Evolutionary conservation across 2,329 filamentous ascomycete genomes (phyloP).

Genomic region (Penicillium digitatum): DNA sequence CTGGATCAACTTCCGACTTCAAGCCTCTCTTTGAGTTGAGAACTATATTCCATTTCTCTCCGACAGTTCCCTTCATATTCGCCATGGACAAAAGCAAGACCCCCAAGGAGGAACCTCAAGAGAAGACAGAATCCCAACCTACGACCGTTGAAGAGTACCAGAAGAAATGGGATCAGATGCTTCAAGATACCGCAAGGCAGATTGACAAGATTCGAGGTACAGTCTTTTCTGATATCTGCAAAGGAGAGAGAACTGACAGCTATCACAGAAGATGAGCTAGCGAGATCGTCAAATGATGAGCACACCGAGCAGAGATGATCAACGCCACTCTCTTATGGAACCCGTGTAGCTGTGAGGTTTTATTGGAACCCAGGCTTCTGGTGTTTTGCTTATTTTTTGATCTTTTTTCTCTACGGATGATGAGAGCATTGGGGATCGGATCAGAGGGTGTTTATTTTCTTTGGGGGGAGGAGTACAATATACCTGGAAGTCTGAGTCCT

Average conservation of each 20-base stretch:
- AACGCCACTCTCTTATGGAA: not conserved
- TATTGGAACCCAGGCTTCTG: not conserved
- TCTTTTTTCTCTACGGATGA: not conserved
- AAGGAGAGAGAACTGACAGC: constrained; percentile 4
- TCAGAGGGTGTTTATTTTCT: not conserved
- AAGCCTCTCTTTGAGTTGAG: not conserved
- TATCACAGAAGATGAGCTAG: constrained; percentile 8
- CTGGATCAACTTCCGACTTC: not conserved
- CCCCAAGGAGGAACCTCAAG: constrained; percentile 1
- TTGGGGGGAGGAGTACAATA: not conserved
- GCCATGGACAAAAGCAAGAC: constrained; percentile 5
- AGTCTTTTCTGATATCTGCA: constrained; percentile 4
- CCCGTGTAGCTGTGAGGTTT: not conserved
- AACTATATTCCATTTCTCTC: not conserved
- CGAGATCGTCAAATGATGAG: not conserved
- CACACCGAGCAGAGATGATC: constrained; percentile 2
- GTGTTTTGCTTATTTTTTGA: not conserved
- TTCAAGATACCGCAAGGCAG: constrained; percentile 7
- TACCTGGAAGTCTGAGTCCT: not conserved
- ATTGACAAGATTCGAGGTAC: constrained; percentile 10
- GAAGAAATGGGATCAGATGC: constrained; percentile 9
- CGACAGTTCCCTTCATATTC: not conserved
- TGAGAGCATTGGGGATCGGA: constrained; percentile 1
- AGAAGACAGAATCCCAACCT: not conserved
- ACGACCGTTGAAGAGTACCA: constrained; percentile 7